phyloP scores from a whole-genome alignment of 148 eudicot species.

The Oxyria digyna region DNA sequence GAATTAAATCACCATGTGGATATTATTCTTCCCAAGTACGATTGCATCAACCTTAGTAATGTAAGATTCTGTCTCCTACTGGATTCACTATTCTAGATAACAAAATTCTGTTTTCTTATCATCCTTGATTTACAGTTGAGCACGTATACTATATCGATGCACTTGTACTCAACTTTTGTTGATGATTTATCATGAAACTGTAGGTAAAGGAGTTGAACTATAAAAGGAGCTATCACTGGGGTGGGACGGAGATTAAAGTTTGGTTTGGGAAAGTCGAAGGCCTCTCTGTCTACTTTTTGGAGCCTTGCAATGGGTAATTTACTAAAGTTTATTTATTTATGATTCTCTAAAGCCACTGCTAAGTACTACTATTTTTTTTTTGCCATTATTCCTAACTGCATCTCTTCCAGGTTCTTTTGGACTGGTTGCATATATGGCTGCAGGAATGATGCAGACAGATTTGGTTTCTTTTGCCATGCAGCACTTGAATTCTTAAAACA shows the following conservation, averaged over 20 bases:
- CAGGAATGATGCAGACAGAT: slow-evolving; percentile 75
- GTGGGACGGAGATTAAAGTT: slow-evolving; percentile 88
- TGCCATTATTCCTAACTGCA: background rate
- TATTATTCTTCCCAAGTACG: slow-evolving; percentile 83
- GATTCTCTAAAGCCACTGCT: background rate
- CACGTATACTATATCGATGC: too few relatives aligned
- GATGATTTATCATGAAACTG: background rate
- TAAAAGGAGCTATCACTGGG: slow-evolving; percentile 73
- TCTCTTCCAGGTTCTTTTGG: slow-evolving; percentile 42
- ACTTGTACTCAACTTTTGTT: too few relatives aligned
- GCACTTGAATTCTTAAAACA: slow-evolving; percentile 92
- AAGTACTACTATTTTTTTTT: background rate
- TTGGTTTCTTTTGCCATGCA: slow-evolving; percentile 90
- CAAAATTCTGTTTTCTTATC: too few relatives aligned
- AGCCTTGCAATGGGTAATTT: slow-evolving; percentile 83
- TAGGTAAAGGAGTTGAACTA: slow-evolving; percentile 61
- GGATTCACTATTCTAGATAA: slow-evolving; percentile 20
- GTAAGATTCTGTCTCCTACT: slow-evolving; percentile 41
- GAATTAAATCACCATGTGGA: slow-evolving; percentile 86
- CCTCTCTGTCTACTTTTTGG: slow-evolving; percentile 84
- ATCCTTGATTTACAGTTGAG: too few relatives aligned
- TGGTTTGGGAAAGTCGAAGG: slow-evolving; percentile 98
- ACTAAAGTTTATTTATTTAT: background rate
- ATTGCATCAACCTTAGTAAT: slow-evolving; percentile 63
- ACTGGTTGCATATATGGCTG: slow-evolving; percentile 75